Percentiles rank a stretch among this genome's conserved stretches.
phyloP scores from a whole-genome alignment of 805 yeast genomes.

The Candida railenensis region DNA sequence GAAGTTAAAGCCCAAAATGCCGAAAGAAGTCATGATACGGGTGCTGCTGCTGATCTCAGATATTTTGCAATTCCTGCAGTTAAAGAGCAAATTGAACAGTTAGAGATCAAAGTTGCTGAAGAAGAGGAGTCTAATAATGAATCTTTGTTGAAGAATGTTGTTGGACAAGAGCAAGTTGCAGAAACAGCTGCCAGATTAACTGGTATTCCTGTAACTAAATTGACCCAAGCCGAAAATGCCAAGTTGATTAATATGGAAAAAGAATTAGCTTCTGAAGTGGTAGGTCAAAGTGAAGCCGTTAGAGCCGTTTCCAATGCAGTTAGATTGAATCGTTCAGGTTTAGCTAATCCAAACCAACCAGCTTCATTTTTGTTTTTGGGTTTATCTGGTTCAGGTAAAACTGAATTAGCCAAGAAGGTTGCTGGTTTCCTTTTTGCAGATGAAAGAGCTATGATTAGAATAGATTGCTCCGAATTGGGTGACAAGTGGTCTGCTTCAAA shows the following conservation, averaged over 20 bases:
- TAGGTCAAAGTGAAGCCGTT: slow-evolving; percentile 95
- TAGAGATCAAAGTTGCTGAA: slow-evolving; percentile 76
- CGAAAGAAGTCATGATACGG: slow-evolving; percentile 93
- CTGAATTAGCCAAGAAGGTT: slow-evolving; percentile 93
- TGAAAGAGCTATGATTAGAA: slow-evolving; percentile 94
- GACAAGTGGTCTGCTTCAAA: slow-evolving; percentile 96
- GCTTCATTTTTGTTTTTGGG: slow-evolving; percentile 94
- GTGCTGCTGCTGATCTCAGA: slow-evolving; percentile 91
- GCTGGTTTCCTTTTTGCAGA: slow-evolving; percentile 96
- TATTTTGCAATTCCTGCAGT: slow-evolving; percentile 97
- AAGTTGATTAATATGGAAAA: slow-evolving; percentile 94
- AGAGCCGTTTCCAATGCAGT: slow-evolving; percentile 95
- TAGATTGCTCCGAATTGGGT: slow-evolving; percentile 93
- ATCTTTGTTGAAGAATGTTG: slow-evolving; percentile 81
- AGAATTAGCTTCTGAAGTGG: slow-evolving; percentile 77
- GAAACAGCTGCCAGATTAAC: slow-evolving; percentile 96
- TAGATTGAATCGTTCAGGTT: slow-evolving; percentile 88
- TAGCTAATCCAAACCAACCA: slow-evolving; percentile 95
- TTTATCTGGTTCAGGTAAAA: slow-evolving; percentile 96
- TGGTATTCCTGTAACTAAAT: slow-evolving; percentile 93
- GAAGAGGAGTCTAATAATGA: slow-evolving; percentile 61
- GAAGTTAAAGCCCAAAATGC: slow-evolving; percentile 94
- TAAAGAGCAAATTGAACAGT: slow-evolving; percentile 65
- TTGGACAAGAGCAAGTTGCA: slow-evolving; percentile 88
- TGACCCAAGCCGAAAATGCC: slow-evolving; percentile 92